Conservation (phyloP, 345 rosid genomes). For the Euclidium syriacum region DNA sequence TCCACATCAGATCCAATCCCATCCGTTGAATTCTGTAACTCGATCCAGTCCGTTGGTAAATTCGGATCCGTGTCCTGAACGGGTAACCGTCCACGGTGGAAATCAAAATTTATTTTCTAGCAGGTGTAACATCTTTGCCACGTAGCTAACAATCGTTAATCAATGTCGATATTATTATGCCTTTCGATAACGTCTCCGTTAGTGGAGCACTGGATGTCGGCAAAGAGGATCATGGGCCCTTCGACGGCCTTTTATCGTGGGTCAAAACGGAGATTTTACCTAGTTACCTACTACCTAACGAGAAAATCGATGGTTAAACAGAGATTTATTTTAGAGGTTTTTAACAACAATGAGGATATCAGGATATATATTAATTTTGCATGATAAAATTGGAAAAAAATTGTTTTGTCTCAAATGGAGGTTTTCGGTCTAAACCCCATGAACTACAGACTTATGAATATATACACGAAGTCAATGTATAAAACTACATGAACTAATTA, state of each 20-base stretch:
- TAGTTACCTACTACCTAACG: no score
- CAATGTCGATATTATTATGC: background rate
- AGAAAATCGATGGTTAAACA: no score
- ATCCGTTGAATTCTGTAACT: background rate
- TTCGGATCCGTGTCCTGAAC: background rate
- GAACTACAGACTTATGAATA: no score
- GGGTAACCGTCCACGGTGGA: background rate
- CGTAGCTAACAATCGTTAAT: conserved; percentile 7
- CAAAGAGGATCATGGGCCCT: background rate
- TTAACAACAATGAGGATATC: no score
- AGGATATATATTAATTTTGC: no score
- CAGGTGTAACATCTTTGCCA: background rate
- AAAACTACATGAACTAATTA: no score
- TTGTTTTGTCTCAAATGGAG: no score
- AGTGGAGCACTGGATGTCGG: background rate
- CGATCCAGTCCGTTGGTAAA: conserved; percentile 6
- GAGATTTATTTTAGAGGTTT: no score
- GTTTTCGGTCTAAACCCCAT: no score
- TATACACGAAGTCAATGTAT: no score
- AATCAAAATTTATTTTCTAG: background rate
- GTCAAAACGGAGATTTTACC: no score
- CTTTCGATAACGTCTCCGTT: background rate
- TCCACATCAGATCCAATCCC: background rate
- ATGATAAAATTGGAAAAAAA: no score
- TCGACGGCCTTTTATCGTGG: background rate